Percentiles rank a stretch among this genome's conserved stretches.
These are phyloP conservation scores for Coleophoma cylindrospora DNA, from an alignment of 2,329 filamentous ascomycete genomes.

Conservation along the genomic window DNA sequence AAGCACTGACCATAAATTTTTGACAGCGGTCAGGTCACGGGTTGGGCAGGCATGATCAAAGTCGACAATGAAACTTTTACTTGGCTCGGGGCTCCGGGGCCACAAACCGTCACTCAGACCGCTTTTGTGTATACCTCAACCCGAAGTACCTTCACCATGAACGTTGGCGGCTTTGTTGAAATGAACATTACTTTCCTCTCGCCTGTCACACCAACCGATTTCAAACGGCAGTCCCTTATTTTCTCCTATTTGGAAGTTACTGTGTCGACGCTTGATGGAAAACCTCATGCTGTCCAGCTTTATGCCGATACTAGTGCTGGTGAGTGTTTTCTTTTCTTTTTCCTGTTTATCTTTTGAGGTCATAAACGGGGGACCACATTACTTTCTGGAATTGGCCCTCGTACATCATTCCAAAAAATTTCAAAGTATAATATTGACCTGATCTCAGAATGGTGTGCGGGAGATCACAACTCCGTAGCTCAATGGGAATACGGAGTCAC, in stretches of 20 bases:
- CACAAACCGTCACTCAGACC: slow-evolving; percentile 51
- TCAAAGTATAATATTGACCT: not conserved
- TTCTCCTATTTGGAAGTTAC: slow-evolving; percentile 67
- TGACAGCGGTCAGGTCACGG: slow-evolving; percentile 47
- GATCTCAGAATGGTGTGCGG: slow-evolving; percentile 63
- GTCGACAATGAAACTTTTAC: slow-evolving; percentile 61
- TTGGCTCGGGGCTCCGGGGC: slow-evolving; percentile 59
- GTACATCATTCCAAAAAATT: not conserved
- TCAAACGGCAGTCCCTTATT: slow-evolving; percentile 61
- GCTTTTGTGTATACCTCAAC: slow-evolving; percentile 69
- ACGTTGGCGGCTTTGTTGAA: slow-evolving; percentile 53
- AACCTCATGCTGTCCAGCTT: slow-evolving; percentile 58
- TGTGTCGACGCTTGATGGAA: slow-evolving; percentile 57
- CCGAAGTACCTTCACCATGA: slow-evolving; percentile 63
- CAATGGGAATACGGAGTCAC: slow-evolving; percentile 56
- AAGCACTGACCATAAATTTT: slow-evolving; percentile 1
- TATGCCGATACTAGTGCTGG: slow-evolving; percentile 70
- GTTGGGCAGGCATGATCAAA: slow-evolving; percentile 64
- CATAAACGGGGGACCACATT: no score
- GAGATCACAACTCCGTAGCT: slow-evolving; percentile 48
- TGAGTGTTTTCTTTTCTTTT: slow-evolving; percentile 28
- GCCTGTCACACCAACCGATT: slow-evolving; percentile 61
- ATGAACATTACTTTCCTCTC: slow-evolving; percentile 69
- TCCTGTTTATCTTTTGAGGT: no score
- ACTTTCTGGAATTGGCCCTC: no score